Percentiles rank a stretch among this genome's conserved stretches.
These are phyloP conservation scores for Solanum hybrid DNA, from an alignment of 305 asterid genomes.

Conservation along the genomic window DNA sequence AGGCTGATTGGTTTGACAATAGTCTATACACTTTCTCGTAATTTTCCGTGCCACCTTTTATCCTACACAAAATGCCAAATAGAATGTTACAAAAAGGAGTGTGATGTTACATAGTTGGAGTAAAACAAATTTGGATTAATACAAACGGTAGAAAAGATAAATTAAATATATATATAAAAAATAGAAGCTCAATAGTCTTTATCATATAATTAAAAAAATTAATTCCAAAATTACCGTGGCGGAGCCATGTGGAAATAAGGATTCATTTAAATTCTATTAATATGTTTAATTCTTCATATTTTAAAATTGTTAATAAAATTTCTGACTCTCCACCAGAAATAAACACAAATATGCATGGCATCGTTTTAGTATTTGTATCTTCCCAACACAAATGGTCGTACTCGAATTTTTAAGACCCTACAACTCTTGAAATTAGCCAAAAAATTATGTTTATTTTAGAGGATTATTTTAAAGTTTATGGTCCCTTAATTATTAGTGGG, in stretches of 20 bases:
- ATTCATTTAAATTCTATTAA: background rate
- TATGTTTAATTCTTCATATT: background rate
- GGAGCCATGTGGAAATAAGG: background rate
- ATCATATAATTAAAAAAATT: background rate
- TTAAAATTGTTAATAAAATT: background rate
- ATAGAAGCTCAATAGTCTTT: background rate
- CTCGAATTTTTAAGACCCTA: background rate
- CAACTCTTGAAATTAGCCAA: background rate
- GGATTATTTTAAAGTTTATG: background rate
- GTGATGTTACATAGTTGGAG: background rate
- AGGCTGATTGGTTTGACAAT: background rate
- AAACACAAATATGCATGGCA: background rate
- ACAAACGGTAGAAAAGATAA: background rate
- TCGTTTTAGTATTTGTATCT: background rate
- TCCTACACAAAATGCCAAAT: background rate
- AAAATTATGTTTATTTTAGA: background rate
- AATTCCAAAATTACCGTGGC: background rate
- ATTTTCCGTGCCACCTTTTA: background rate
- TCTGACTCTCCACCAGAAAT: background rate
- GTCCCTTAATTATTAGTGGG: background rate
- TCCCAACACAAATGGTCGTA: background rate
- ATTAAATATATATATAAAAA: background rate
- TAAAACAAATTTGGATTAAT: background rate
- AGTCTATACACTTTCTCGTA: background rate
- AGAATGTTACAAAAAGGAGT: background rate